A percentile compares a stretch with the other conserved stretches of the same genome.
Conservation (phyloP, 352 stramenopile genomes). For the Phytophthora tubulina region DNA sequence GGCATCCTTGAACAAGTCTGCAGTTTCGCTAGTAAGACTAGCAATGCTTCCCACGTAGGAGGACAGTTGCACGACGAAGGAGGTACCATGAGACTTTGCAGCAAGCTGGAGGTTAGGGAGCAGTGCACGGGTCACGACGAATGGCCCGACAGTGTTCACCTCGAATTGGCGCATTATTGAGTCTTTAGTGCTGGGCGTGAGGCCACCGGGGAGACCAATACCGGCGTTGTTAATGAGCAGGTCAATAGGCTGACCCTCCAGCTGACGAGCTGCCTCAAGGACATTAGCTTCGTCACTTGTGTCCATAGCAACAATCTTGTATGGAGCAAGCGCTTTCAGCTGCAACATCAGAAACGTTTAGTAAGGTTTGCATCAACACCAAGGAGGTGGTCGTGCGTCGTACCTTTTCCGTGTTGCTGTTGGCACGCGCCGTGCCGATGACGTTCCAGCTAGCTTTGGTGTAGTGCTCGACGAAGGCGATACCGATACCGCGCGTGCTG, state of each 20-base stretch:
- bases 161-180: conserved; percentile 44
- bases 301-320: conserved; percentile 57
- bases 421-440: conserved; percentile 17
- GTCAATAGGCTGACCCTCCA: conserved; percentile 54
- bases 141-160: conserved; percentile 32
- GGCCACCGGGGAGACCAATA: conserved; percentile 35
- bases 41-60: conserved; percentile 56
- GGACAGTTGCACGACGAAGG: conserved; percentile 50
- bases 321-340: conserved; percentile 25
- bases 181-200: conserved; percentile 44
- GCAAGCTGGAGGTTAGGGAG: conserved; percentile 50
- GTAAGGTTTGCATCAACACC: not conserved
- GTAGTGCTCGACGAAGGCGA: conserved; percentile 45
- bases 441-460: conserved; percentile 26
- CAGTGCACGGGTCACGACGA: conserved; percentile 55
- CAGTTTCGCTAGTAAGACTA: conserved; percentile 15
- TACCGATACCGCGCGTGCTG: conserved; percentile 43
- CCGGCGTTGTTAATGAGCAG: conserved; percentile 70
- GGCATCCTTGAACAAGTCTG: conserved; percentile 29
- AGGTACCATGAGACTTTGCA: conserved; percentile 41
- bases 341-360: not conserved
- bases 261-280: conserved; percentile 32
- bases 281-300: conserved; percentile 49
- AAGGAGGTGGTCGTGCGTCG: too few relatives aligned
- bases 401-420: conserved; percentile 23